Evolutionary conservation across 164 flowering plant species (phyloP).

Genomic region (Vitis rupestris): DNA sequence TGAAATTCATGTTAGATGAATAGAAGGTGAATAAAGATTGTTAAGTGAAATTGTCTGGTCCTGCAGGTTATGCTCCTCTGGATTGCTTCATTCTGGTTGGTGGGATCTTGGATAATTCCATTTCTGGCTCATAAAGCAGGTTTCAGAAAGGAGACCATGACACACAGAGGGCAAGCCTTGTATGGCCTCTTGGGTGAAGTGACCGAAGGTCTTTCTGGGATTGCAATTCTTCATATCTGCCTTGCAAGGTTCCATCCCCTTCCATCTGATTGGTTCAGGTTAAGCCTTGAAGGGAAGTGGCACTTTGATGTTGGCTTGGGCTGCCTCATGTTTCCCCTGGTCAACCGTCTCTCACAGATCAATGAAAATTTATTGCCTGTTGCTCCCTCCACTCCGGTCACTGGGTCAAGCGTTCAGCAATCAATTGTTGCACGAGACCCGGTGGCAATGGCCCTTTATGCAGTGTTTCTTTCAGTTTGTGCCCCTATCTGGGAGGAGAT

Average conservation of each 20-base stretch:
- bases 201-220: conserved; percentile 90
- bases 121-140: conserved; percentile 79
- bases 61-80: conserved; percentile 93
- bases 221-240: conserved; percentile 81
- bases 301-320: conserved; percentile 75
- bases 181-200: conserved; percentile 90
- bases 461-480: conserved; percentile 79
- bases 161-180: conserved; percentile 90
- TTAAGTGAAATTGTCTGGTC: no score
- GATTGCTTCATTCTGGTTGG: conserved; percentile 93
- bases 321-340: conserved; percentile 92
- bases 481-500: conserved; percentile 99
- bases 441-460: conserved; percentile 91
- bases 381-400: conserved; percentile 63
- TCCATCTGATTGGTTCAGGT: conserved; percentile 81
- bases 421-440: conserved; percentile 93
- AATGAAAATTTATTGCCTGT: conserved; percentile 78
- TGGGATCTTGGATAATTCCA: conserved; percentile 94
- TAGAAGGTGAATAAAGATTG: no score
- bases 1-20: no score
- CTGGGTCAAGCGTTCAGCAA: conserved; percentile 85
- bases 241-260: conserved; percentile 77
- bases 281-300: conserved; percentile 82
- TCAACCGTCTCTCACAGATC: conserved; percentile 81
- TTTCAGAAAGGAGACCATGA: conserved; percentile 70